Base-by-base conservation (phyloP, 2,329 filamentous ascomycete genomes). In the Teratosphaeria zuluensis region DNA sequence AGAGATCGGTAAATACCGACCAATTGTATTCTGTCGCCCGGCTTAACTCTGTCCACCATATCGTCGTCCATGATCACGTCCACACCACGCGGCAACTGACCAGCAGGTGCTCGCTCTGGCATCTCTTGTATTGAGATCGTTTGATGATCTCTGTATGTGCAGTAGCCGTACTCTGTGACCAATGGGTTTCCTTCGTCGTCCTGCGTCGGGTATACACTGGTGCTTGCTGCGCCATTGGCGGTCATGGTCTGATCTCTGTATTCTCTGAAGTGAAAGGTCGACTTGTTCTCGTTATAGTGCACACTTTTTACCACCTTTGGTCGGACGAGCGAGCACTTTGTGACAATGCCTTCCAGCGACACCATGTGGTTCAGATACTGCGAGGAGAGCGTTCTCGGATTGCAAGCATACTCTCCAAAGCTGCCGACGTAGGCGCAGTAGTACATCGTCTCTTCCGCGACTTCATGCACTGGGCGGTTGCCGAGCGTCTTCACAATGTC, bases 101-200 rank as follows among this genome's bases (percentile, higher is more conserved):
- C 94, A 60, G 94, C 92, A 57, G 94, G 94, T 1, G 94, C 94
- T 66, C 92, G 82, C 75, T 99, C 94, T 0, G 94, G 94, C 94
- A 99, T 99, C 78, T 99, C 94, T 76, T 99, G 94, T 65, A 99
- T 96, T 0, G 92, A 96, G 61, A 99, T 90, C 16, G 90, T 96
- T 74, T 99, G 94, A 72, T 99, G 94, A 72, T 99, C 94, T 70
- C 92, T 84, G 76, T 96, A 99, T 55, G 88, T 94, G 73, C 88
- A 95, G 76, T 95, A 92, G 28, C 94, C 94, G 72, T 97, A 99
- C 72, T 99, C 94, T 3, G 94, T 99, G 59, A 90, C 84, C 21
- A 99, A 81, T 76, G 92, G 88, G 70, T 97, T 96, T 62, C 92
- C 91, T 9, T 96, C 86, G 51, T 92, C 91, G 70, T 97, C 92